Percentiles rank a stretch among this genome's conserved stretches.
Conservation (phyloP, 768 basidiomycete genomes). For the Suillus placidus region DNA sequence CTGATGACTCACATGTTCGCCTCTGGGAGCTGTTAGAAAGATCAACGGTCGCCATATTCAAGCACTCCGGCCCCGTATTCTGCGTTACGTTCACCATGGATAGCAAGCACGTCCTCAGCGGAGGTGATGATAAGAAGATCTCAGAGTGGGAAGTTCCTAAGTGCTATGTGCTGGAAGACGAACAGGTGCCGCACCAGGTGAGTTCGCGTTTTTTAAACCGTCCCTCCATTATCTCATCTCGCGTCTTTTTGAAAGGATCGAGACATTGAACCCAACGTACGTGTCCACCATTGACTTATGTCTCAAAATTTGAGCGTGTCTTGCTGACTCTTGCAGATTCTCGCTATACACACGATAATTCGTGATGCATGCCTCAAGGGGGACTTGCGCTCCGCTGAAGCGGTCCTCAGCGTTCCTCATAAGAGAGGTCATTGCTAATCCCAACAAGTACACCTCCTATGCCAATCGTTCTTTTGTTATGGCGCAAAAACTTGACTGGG, state of each 20-base stretch:
- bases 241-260: neutral
- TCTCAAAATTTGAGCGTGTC: neutral
- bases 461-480: neutral
- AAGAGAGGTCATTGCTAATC: neutral
- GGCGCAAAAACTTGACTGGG: neutral
- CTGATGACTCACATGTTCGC: neutral
- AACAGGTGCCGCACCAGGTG: neutral
- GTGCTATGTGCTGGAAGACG: neutral
- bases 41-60: neutral
- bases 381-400: neutral
- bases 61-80: neutral
- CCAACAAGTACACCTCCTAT: neutral
- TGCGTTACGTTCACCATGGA: neutral
- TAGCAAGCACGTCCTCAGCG: neutral
- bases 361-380: neutral
- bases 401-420: neutral
- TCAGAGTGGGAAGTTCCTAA: neutral
- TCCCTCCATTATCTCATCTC: neutral
- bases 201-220: neutral
- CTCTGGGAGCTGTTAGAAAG: neutral
- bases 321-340: neutral
- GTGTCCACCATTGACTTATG: neutral
- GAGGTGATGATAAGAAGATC: neutral
- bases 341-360: neutral
- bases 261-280: neutral